Percentiles rank a stretch among this genome's conserved stretches.
These are phyloP conservation scores for Thraustotheca clavata DNA, from an alignment of 352 stramenopile genomes.

Conservation along the genomic window DNA sequence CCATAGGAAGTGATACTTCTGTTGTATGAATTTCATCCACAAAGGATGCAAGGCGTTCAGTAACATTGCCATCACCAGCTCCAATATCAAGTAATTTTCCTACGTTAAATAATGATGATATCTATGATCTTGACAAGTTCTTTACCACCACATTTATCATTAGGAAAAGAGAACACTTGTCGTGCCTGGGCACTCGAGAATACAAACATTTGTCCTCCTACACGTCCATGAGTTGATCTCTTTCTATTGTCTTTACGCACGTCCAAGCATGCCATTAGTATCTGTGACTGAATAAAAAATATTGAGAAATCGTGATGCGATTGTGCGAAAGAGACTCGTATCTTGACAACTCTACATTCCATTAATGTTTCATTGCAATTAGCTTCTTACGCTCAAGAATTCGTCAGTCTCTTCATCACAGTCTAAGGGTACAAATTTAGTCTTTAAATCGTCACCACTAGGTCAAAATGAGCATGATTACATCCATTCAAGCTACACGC, in stretches of 20 bases:
- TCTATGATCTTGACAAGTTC: not conserved
- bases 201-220: constrained; percentile 85
- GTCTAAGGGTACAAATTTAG: constrained; percentile 58
- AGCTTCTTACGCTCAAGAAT: constrained; percentile 48
- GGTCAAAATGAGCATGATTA: not conserved
- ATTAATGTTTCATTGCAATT: not conserved
- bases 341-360: constrained; percentile 57
- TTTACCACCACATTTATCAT: not conserved
- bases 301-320: constrained; percentile 55
- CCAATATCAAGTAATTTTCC: constrained; percentile 64
- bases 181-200: constrained; percentile 46
- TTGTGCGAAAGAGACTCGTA: constrained; percentile 49
- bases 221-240: not conserved
- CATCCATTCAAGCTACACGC: constrained; percentile 32
- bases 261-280: constrained; percentile 71
- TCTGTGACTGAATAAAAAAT: constrained; percentile 80
- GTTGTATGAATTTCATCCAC: constrained; percentile 59
- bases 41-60: constrained; percentile 61
- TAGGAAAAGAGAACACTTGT: not conserved
- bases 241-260: constrained; percentile 28
- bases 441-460: constrained; percentile 30
- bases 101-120: not conserved
- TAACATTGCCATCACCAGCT: constrained; percentile 78
- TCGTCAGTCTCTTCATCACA: constrained; percentile 62
- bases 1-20: constrained; percentile 73